Evolutionary conservation across 2,329 filamentous ascomycete species (phyloP).

Genomic region (Penicillium thymicola): DNA sequence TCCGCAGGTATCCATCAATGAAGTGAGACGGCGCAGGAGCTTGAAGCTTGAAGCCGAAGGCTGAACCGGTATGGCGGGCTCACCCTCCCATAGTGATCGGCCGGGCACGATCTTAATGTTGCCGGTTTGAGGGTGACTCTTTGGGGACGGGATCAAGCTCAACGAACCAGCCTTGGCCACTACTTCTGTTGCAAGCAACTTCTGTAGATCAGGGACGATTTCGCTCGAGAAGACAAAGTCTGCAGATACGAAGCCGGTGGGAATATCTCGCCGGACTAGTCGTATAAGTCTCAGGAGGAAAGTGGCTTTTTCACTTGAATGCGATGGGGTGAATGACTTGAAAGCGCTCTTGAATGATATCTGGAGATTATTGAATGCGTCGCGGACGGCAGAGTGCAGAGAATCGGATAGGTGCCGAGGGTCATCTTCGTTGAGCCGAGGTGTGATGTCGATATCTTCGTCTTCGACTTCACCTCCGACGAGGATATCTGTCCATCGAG

Average conservation of each 20-base stretch:
- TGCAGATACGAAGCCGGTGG: slow-evolving; percentile 46
- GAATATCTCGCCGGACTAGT: slow-evolving; percentile 67
- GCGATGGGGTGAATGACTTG: slow-evolving; percentile 46
- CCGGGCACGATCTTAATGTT: slow-evolving; percentile 55
- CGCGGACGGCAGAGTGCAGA: slow-evolving; percentile 55
- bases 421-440: slow-evolving; percentile 67
- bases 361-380: slow-evolving; percentile 57
- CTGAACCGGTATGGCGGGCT: slow-evolving; percentile 70
- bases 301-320: slow-evolving; percentile 50
- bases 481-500: slow-evolving; percentile 38
- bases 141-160: slow-evolving; percentile 16
- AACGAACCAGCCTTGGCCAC: slow-evolving; percentile 46
- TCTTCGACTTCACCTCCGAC: slow-evolving; percentile 43
- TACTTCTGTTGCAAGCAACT: slow-evolving; percentile 56
- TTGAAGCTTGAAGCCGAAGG: slow-evolving; percentile 72
- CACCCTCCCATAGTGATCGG: slow-evolving; percentile 74
- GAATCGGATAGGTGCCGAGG: slow-evolving; percentile 60
- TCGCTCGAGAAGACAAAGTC: slow-evolving; percentile 54
- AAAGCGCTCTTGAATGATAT: slow-evolving; percentile 42
- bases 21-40: slow-evolving; percentile 64
- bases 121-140: slow-evolving; percentile 17
- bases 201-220: slow-evolving; percentile 64
- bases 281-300: slow-evolving; percentile 72
- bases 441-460: slow-evolving; percentile 32
- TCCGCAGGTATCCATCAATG: slow-evolving; percentile 67